These are phyloP conservation scores for Gymnopus androsaceus DNA, from an alignment of 1,284 basidiomycete genomes.

Conservation along the genomic window DNA sequence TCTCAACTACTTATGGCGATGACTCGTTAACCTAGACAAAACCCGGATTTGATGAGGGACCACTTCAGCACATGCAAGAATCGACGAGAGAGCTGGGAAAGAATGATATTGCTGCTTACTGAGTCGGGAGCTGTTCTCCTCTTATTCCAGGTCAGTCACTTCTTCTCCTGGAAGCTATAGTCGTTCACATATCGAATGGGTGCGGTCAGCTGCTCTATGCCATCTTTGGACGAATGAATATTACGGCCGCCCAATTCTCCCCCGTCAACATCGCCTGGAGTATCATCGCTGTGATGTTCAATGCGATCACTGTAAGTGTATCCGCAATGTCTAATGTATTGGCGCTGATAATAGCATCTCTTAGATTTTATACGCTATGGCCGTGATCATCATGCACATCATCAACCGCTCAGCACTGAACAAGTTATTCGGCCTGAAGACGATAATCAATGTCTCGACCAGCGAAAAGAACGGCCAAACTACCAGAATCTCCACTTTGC, in stretches of 20 bases:
- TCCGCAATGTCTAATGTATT: too few species aligned
- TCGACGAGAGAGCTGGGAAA: not conserved
- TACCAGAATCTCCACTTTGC: constrained; percentile 6
- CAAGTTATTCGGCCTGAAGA: not conserved
- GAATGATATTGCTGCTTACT: not conserved
- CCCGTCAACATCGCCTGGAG: not conserved
- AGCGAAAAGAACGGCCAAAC: not conserved
- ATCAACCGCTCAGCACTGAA: constrained; percentile 3
- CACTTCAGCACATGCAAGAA: not conserved
- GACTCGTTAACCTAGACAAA: not conserved
- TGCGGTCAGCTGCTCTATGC: constrained; percentile 8
- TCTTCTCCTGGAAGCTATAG: not conserved
- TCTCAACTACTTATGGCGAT: not conserved
- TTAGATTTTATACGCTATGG: constrained; percentile 4
- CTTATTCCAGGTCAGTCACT: constrained; percentile 4
- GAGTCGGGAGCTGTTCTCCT: constrained; percentile 3
- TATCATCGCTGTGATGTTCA: constrained; percentile 4
- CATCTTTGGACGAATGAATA: constrained; percentile 2
- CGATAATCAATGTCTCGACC: not conserved
- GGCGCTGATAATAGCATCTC: too few species aligned
- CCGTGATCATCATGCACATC: constrained; percentile 8
- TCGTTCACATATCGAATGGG: not conserved
- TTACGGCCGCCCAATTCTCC: constrained; percentile 5
- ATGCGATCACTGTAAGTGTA: not conserved
- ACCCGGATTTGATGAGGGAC: not conserved